These are phyloP conservation scores for Termitomyces sp. DNA, from an alignment of 768 basidiomycete genomes.

Conservation along the genomic window DNA sequence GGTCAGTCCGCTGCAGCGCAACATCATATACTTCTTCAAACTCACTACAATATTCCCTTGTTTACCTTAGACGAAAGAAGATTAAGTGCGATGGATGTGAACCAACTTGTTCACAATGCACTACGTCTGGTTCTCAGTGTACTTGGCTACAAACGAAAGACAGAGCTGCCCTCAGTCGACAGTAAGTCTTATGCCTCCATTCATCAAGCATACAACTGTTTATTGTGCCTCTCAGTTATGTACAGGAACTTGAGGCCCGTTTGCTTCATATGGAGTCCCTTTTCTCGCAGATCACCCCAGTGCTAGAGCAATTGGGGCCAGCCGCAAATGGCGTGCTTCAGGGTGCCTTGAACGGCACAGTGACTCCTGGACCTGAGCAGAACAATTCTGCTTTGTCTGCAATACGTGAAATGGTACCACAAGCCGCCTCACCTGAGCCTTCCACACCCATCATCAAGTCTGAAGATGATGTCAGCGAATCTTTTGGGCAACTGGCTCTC, in stretches of 20 bases:
- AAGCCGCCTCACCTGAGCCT: constrained; percentile 28
- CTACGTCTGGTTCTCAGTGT: constrained; percentile 68
- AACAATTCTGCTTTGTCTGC: constrained; percentile 30
- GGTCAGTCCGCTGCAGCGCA: constrained; percentile 40
- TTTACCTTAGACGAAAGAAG: constrained; percentile 69
- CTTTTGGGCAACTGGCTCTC: constrained; percentile 81
- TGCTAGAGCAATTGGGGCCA: constrained; percentile 68
- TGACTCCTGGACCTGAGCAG: constrained; percentile 28
- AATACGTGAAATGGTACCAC: constrained; percentile 31
- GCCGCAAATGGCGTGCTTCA: constrained; percentile 36
- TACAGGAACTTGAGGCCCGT: constrained; percentile 86
- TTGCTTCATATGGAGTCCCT: constrained; percentile 84
- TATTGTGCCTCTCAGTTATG: constrained; percentile 52
- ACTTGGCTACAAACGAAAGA: constrained; percentile 92
- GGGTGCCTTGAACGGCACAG: constrained; percentile 25
- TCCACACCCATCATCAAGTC: constrained; percentile 50
- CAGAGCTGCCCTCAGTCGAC: constrained; percentile 83
- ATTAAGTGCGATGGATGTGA: constrained; percentile 90
- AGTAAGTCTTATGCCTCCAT: constrained; percentile 46
- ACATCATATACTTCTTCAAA: constrained; percentile 13
- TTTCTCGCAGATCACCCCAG: constrained; percentile 78
- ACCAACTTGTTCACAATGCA: constrained; percentile 81
- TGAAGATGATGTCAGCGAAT: constrained; percentile 77
- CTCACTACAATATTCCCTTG: constrained; percentile 9
- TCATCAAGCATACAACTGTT: not conserved